Base-by-base conservation (phyloP, 1,139 yeast species). In the Geotrichum bryndzae region DNA sequence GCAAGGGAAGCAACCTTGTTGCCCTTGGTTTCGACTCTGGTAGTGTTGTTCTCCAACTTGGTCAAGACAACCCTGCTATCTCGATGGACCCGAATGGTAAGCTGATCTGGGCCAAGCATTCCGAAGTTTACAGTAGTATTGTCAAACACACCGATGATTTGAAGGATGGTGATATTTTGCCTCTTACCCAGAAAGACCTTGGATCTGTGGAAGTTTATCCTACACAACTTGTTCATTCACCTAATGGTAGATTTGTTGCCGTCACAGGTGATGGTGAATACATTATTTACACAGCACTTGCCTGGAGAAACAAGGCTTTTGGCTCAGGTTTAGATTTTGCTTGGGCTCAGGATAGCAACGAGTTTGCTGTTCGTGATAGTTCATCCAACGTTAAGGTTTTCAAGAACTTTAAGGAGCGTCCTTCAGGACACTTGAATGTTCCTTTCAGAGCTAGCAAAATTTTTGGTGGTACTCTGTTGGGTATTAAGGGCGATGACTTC, bases 221-320 rank as follows among this genome's bases (percentile, higher is more conserved):
- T 55, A 90, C 90, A 66, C 82, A 88, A 64, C 81, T 94, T 70
- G 79, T 82, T 57, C 99, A 94, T 76, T 92, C 98, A 51, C 98
- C 98, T 65, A 94, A 95, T 73, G 99, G 99, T 64, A 86, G 97
- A 76, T 94, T 89, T 74, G 98, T 92, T 51, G 88, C 98, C 31
- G 97, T 94, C 57, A 88, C 95, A 63, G 99, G 99, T 72, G 99
- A 95, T 77, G 98, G 97, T 64, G 99, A 94, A 76, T 94, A 90
- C 74, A 90, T 94, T 70, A 87, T 95, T 62, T 95, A 94, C 78
- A 91, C 98, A 7, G 95, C 99, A 0, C 83, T 95, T 71, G 98
- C 98, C 1, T 94, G 99, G 99, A 85, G 99, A 79, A 91, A 95
- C 69, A 94, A 91, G 77, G 83, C 92, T 58, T 94, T 90, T 74